Evolutionary conservation across 2,329 filamentous ascomycete genomes (phyloP).

Genomic region (Nigrospora sphaerica): DNA sequence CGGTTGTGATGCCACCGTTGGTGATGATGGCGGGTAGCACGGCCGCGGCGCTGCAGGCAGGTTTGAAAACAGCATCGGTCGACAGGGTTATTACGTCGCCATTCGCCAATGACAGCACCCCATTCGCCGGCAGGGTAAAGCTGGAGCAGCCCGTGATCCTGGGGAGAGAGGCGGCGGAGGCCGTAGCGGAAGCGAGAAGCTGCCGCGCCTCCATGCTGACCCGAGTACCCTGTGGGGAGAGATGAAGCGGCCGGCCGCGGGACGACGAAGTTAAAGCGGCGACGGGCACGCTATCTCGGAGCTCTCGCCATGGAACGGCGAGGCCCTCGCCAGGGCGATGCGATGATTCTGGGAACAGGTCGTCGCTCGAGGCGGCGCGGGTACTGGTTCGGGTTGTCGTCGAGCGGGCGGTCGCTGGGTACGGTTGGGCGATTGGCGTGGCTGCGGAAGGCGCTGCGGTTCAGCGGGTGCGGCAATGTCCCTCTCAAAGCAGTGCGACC

Average conservation of each 20-base stretch:
- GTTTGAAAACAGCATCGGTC: constrained; percentile 51
- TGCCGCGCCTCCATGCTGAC: constrained; percentile 14
- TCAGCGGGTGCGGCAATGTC: too few species aligned
- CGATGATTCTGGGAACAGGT: too few species aligned
- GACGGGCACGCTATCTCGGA: constrained; percentile 16
- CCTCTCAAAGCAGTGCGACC: too few species aligned
- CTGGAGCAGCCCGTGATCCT: constrained; percentile 27
- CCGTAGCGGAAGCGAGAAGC: constrained; percentile 19
- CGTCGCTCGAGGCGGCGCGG: too few species aligned
- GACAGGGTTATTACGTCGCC: constrained; percentile 52
- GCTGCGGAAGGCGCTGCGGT: too few species aligned
- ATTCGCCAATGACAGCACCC: constrained; percentile 41
- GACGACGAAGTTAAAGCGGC: constrained; percentile 14
- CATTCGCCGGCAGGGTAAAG: constrained; percentile 34
- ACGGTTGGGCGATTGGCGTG: too few species aligned
- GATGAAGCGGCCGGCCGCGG: constrained; percentile 17
- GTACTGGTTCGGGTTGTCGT: too few species aligned
- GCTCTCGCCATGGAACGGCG: constrained; percentile 25
- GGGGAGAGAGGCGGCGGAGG: constrained; percentile 11
- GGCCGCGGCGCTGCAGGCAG: constrained; percentile 45
- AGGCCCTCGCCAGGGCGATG: constrained; percentile 7
- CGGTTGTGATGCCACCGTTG: constrained; percentile 30
- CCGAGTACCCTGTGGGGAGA: neutral
- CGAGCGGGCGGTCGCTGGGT: too few species aligned
- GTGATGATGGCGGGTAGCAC: constrained; percentile 30